Evolutionary conservation across 2,329 filamentous ascomycete species (phyloP).

Genomic region (Colletotrichum caudatum): DNA sequence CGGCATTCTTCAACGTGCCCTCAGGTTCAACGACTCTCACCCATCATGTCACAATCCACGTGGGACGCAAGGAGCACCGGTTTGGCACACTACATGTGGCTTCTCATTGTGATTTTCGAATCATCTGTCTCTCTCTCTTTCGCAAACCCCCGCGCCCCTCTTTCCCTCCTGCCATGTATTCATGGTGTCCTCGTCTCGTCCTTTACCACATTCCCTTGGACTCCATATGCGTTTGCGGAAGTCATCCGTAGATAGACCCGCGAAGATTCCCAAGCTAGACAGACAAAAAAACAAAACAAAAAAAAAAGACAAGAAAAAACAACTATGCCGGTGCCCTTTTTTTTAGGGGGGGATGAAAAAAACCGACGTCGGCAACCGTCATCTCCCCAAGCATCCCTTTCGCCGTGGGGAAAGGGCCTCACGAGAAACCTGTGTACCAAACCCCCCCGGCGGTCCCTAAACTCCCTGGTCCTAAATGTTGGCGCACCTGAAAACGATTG

Average conservation of each 20-base stretch:
- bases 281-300: slow-evolving; percentile 8
- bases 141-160: background rate
- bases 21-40: too few relatives aligned
- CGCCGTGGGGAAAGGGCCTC: slow-evolving; percentile 16
- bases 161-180: slow-evolving; percentile 29
- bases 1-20: background rate
- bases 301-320: background rate
- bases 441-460: slow-evolving; percentile 10
- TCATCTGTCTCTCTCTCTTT: slow-evolving; percentile 24
- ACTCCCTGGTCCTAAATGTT: slow-evolving; percentile 30
- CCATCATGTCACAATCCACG: background rate
- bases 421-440: slow-evolving; percentile 24
- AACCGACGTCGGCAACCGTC: background rate
- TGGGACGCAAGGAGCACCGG: background rate
- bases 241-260: slow-evolving; percentile 37
- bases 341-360: background rate
- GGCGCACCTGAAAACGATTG: slow-evolving; percentile 22
- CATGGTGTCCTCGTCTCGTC: slow-evolving; percentile 36
- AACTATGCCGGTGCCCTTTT: slow-evolving; percentile 19
- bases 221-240: slow-evolving; percentile 36
- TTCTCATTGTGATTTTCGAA: slow-evolving; percentile 26
- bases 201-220: slow-evolving; percentile 20
- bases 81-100: slow-evolving; percentile 25
- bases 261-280: slow-evolving; percentile 6
- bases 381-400: slow-evolving; percentile 20